These are phyloP conservation scores for Neurospora cerealis DNA, from an alignment of 495 filamentous ascomycete genomes.

Conservation along the genomic window DNA sequence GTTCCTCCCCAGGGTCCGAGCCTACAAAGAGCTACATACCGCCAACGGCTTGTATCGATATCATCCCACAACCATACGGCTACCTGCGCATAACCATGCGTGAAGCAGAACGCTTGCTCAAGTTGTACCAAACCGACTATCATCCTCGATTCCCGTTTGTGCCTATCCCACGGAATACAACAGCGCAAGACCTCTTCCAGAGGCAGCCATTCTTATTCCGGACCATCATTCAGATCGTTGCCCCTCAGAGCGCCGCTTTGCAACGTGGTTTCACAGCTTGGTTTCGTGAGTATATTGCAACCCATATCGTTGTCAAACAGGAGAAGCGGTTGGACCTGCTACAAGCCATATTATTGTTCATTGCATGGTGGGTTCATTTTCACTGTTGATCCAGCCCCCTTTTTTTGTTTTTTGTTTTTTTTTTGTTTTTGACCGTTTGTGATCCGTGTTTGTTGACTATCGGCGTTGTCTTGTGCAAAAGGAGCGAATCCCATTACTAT, in stretches of 20 bases:
- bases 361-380: slow-evolving; percentile 13
- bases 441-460: not conserved
- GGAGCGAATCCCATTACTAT: slow-evolving; percentile 15
- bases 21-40: not conserved
- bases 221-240: slow-evolving; percentile 10
- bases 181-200: slow-evolving; percentile 8
- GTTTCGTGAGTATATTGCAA: slow-evolving; percentile 12
- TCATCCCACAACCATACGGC: slow-evolving; percentile 5
- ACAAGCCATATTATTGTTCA: slow-evolving; percentile 15
- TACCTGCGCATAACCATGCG: slow-evolving; percentile 6
- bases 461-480: not conserved
- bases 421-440: not conserved
- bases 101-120: slow-evolving; percentile 7
- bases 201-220: slow-evolving; percentile 17
- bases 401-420: no score
- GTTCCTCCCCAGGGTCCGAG: not conserved
- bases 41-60: slow-evolving; percentile 4
- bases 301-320: slow-evolving; percentile 11
- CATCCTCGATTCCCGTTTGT: slow-evolving; percentile 20
- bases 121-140: slow-evolving; percentile 12
- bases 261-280: slow-evolving; percentile 7
- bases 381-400: not conserved
- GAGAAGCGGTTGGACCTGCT: slow-evolving; percentile 19
- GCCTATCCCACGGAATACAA: slow-evolving; percentile 1
- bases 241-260: slow-evolving; percentile 8